Conservation (phyloP, 495 filamentous ascomycete species). For the Immersiella caudata region DNA sequence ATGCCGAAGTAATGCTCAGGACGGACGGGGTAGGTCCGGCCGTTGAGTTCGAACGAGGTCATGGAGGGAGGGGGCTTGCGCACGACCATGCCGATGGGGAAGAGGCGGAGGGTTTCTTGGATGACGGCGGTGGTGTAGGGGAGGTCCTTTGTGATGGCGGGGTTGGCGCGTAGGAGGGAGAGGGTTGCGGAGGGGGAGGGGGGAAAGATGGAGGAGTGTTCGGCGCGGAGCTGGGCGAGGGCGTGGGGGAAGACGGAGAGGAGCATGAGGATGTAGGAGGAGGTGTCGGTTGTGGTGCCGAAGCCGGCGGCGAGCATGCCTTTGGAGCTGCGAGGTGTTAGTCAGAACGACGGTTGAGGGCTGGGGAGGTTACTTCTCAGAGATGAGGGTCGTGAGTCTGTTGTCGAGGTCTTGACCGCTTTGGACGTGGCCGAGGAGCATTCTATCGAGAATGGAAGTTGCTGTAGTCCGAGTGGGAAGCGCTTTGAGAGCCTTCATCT, state of each 20-base stretch:
- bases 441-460: conserved; percentile 27
- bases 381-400: conserved; percentile 11
- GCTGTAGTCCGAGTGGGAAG: conserved; percentile 25
- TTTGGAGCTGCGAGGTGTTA: not conserved
- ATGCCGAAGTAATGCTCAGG: not conserved
- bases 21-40: conserved; percentile 3
- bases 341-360: not conserved
- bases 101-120: conserved; percentile 23
- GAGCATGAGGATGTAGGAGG: conserved; percentile 18
- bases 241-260: conserved; percentile 15
- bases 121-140: conserved; percentile 18
- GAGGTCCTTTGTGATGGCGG: conserved; percentile 13
- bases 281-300: conserved; percentile 23
- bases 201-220: conserved; percentile 19
- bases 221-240: conserved; percentile 18
- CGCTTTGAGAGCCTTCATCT: conserved; percentile 22
- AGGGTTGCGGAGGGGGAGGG: conserved; percentile 10
- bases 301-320: conserved; percentile 20
- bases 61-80: not conserved
- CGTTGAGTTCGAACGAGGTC: conserved; percentile 13
- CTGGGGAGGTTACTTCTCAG: conserved; percentile 15
- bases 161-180: conserved; percentile 7
- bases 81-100: conserved; percentile 25
- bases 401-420: conserved; percentile 10
- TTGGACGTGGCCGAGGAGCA: conserved; percentile 25